Evolutionary conservation across 2,329 filamentous ascomycete species (phyloP).

Genomic region (Fusarium illudens): DNA sequence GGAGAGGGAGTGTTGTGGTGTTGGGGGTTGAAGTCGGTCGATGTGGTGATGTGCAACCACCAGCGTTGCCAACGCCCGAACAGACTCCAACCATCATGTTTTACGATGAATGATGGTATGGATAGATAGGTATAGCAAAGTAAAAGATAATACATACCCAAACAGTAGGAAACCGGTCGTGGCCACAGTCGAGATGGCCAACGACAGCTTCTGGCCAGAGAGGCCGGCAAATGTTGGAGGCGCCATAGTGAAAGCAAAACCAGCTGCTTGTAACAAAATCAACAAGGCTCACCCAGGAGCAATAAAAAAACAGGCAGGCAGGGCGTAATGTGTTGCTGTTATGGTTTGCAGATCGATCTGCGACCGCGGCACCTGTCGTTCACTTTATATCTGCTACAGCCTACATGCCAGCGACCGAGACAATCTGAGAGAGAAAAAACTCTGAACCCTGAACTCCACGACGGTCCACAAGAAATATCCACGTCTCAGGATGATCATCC

Average conservation of each 20-base stretch:
- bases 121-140: background rate
- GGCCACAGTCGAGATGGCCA: slow-evolving; percentile 68
- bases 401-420: too few species aligned
- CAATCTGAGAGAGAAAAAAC: too few species aligned
- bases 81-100: background rate
- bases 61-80: background rate
- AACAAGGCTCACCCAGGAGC: slow-evolving; percentile 29
- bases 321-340: slow-evolving; percentile 1
- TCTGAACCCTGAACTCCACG: slow-evolving; percentile 17
- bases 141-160: slow-evolving; percentile 28
- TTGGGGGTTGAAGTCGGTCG: background rate
- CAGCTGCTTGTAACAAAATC: slow-evolving; percentile 27
- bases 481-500: slow-evolving; percentile 33
- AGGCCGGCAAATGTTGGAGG: slow-evolving; percentile 66
- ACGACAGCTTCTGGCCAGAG: slow-evolving; percentile 63
- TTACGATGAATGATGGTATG: background rate
- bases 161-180: slow-evolving; percentile 71
- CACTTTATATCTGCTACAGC: slow-evolving; percentile 26
- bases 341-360: background rate
- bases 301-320: slow-evolving; percentile 6
- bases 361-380: background rate
- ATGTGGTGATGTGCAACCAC: background rate
- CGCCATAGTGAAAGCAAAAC: slow-evolving; percentile 52
- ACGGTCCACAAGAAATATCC: slow-evolving; percentile 20
- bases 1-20: background rate